Evolutionary conservation across 2,329 filamentous ascomycete genomes (phyloP), one percentile per base, ranked within the genome.

Genomic region (Paracoccidioides lutzii): DNA sequence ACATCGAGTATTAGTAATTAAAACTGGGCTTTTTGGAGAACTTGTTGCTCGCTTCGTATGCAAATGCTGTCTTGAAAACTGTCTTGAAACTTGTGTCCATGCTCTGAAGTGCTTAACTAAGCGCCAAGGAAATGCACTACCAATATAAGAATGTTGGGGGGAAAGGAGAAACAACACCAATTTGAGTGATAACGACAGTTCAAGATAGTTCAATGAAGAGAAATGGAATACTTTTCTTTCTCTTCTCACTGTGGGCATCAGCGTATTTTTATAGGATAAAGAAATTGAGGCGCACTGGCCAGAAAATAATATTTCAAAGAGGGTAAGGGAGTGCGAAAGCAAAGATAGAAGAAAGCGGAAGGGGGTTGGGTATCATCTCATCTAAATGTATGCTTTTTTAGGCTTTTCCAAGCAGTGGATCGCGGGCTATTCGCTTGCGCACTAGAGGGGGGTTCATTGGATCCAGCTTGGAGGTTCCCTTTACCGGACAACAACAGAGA

Each of bases 401-500:
- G 50, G 22, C 42, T 56, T 48, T 53, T 58, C 59, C 59, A 61
- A 10, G 56, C 28, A n/a, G 38, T 48, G 44, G 58, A 55, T 15
- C 55, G 51, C 44, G 56, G 52, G 44, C 8, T 59, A 15, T 33
- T 58, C 4, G 58, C 53, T 9, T 38, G 48, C 9, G 56, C 55
- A 40, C 50, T 49, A 32, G 56, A 53, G 9, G 55, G 55, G 3
- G 22, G 22, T 22, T 30, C 32, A 45, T 55, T 52, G 14, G 51
- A 53, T 57, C 56, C n/a, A 54, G 45, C 7, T 44, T 30, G 45
- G 58, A 30, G 35, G 40, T 59, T 45, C 22, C 54, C 54, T 42
- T 50, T 55, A 43, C 58, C 44, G 41, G 59, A 48, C 53, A 71
- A 65, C 33, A 71, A 65, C 33, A 68, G 61, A 28, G 71, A 74